Percentiles rank a stretch among this genome's conserved stretches.
Conservation (phyloP, 352 stramenopile genomes). For the Pythium vanterpoolii region DNA sequence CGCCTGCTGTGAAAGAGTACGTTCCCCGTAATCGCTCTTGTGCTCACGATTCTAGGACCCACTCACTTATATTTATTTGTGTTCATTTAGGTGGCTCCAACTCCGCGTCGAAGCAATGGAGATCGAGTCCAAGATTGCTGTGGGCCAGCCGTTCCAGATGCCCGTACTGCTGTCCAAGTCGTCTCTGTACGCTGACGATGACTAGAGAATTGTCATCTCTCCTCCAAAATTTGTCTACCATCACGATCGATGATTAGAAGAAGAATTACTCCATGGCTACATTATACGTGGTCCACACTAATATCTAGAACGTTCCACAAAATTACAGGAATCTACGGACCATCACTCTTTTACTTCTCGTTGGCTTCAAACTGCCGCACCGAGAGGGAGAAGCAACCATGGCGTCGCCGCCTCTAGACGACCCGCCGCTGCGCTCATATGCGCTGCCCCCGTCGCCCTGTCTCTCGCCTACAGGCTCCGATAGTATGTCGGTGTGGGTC, state of each 20-base stretch:
- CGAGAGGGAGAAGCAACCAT: slow-evolving; percentile 13
- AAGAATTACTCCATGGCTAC: slow-evolving; percentile 10
- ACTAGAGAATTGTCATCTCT: slow-evolving; percentile 33
- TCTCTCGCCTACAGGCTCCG: slow-evolving; percentile 42
- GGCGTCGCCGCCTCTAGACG: slow-evolving; percentile 5
- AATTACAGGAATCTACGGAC: slow-evolving; percentile 2
- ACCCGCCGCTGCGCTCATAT: slow-evolving; percentile 48
- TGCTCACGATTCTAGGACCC: background rate
- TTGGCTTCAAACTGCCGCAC: background rate
- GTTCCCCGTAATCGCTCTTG: slow-evolving; percentile 23
- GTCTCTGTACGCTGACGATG: slow-evolving; percentile 82
- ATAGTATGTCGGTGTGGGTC: slow-evolving; percentile 57
- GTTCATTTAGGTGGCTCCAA: slow-evolving; percentile 69
- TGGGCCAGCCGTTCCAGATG: slow-evolving; percentile 75
- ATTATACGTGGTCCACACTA: slow-evolving; percentile 18
- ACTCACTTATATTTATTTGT: background rate
- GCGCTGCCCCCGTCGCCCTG: slow-evolving; percentile 59
- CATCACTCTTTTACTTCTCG: slow-evolving; percentile 18
- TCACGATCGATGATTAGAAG: slow-evolving; percentile 7
- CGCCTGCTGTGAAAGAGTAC: slow-evolving; percentile 85
- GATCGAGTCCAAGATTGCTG: slow-evolving; percentile 80
- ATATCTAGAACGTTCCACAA: slow-evolving; percentile 24
- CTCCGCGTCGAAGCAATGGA: slow-evolving; percentile 84
- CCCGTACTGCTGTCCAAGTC: slow-evolving; percentile 85
- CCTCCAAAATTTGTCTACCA: background rate